Conservation (phyloP, 768 basidiomycete genomes). For the Hydnomerulius pinastri region DNA sequence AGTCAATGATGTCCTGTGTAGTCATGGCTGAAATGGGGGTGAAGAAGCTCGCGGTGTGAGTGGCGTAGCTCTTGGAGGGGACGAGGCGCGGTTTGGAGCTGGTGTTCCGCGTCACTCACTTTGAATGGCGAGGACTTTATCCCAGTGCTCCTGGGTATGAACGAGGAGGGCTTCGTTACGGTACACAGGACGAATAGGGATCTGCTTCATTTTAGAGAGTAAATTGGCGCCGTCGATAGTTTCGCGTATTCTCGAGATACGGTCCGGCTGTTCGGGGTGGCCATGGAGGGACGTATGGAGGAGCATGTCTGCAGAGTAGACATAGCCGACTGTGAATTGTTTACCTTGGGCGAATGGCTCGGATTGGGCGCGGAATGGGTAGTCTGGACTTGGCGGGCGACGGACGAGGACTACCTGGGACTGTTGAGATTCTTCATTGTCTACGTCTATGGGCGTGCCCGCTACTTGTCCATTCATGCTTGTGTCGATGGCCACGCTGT, state of each 20-base stretch:
- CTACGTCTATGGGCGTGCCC: slow-evolving; percentile 30
- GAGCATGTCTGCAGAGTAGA: slow-evolving; percentile 88
- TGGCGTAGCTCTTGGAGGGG: background rate
- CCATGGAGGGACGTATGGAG: slow-evolving; percentile 67
- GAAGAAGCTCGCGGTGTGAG: slow-evolving; percentile 19
- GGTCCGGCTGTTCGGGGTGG: slow-evolving; percentile 76
- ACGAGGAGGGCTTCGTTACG: slow-evolving; percentile 85
- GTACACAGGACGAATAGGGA: slow-evolving; percentile 74
- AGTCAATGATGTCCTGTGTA: slow-evolving; percentile 71
- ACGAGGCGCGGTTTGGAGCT: background rate
- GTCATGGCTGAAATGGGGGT: slow-evolving; percentile 61
- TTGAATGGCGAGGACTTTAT: slow-evolving; percentile 81
- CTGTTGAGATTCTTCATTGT: slow-evolving; percentile 14
- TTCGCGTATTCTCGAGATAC: slow-evolving; percentile 77
- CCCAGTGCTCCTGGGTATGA: slow-evolving; percentile 90
- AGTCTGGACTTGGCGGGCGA: slow-evolving; percentile 21
- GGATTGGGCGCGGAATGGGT: slow-evolving; percentile 27
- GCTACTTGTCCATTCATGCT: slow-evolving; percentile 22
- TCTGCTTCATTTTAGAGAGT: slow-evolving; percentile 69
- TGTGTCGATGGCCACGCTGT: slow-evolving; percentile 2
- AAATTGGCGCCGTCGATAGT: slow-evolving; percentile 61
- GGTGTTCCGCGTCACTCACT: slow-evolving; percentile 51
- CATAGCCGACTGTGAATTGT: slow-evolving; percentile 65
- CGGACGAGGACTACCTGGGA: slow-evolving; percentile 3
- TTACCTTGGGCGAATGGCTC: slow-evolving; percentile 32